A percentile compares a stretch with the other conserved stretches of the same genome.
Evolutionary conservation across 352 stramenopile genomes (phyloP).

Genomic region (Phytophthora palmivora): DNA sequence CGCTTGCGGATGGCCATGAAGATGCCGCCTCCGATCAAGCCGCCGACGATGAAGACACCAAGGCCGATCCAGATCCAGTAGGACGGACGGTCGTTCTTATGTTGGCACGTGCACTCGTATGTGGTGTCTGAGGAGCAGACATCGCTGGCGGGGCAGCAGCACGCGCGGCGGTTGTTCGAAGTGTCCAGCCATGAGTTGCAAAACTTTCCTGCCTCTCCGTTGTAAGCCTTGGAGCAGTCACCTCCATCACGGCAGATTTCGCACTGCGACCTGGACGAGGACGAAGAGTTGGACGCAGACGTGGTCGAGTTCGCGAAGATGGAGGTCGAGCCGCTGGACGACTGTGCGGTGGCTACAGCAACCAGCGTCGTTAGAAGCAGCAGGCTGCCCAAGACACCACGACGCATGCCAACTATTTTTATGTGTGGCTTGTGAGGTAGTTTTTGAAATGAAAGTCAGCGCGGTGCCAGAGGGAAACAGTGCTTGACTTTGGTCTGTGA

Average conservation of each 20-base stretch:
- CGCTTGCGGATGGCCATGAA: constrained; percentile 51
- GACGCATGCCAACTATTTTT: constrained; percentile 6
- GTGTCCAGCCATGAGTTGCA: constrained; percentile 62
- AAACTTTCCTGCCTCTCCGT: constrained; percentile 49
- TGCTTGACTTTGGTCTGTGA: constrained; percentile 1
- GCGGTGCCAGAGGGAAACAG: constrained; percentile 2
- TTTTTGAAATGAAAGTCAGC: constrained; percentile 14
- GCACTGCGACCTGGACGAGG: constrained; percentile 38
- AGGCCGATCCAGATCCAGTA: constrained; percentile 45
- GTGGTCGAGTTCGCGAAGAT: constrained; percentile 31
- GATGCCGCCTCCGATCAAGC: constrained; percentile 40
- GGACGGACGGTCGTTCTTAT: constrained; percentile 25
- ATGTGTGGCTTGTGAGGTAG: neutral
- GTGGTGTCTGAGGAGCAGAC: constrained; percentile 49
- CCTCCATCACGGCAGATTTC: constrained; percentile 60
- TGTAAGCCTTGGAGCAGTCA: constrained; percentile 60
- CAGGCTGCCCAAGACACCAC: constrained; percentile 5
- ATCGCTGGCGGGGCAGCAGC: constrained; percentile 55
- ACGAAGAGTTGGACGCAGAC: constrained; percentile 18
- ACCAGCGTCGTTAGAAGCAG: constrained; percentile 14
- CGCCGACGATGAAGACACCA: constrained; percentile 38
- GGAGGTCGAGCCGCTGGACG: constrained; percentile 28
- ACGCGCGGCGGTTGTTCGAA: constrained; percentile 44
- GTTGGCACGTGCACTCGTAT: constrained; percentile 56
- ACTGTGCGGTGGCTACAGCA: constrained; percentile 15